These are phyloP conservation scores for Trametes hirsuta DNA, from an alignment of 1,284 basidiomycete genomes.

Conservation along the genomic window DNA sequence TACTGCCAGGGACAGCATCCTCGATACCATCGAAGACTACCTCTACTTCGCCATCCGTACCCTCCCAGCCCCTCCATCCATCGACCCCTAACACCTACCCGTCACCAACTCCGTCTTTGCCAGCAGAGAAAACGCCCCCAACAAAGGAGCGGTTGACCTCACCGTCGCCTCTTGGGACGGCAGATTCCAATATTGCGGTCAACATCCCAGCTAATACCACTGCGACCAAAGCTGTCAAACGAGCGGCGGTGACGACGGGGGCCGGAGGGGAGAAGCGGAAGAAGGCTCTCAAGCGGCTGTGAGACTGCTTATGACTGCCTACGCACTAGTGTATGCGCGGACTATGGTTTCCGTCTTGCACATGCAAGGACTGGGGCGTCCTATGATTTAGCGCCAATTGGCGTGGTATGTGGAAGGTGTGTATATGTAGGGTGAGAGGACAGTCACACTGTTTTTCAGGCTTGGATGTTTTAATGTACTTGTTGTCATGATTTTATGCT, in stretches of 20 bases:
- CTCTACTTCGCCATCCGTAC: slow-evolving; percentile 7
- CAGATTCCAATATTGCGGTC: slow-evolving; percentile 65
- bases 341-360: background rate
- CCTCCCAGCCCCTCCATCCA: slow-evolving; percentile 41
- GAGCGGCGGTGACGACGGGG: slow-evolving; percentile 56
- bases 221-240: slow-evolving; percentile 64
- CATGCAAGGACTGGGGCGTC: too few relatives aligned
- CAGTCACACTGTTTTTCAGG: background rate
- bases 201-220: slow-evolving; percentile 39
- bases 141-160: slow-evolving; percentile 62
- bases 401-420: background rate
- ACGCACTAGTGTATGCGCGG: background rate
- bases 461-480: slow-evolving; percentile 11
- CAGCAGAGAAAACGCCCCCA: slow-evolving; percentile 43
- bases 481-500: slow-evolving; percentile 20
- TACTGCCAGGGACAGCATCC: slow-evolving; percentile 17
- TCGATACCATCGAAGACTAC: slow-evolving; percentile 24
- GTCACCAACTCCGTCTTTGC: slow-evolving; percentile 39
- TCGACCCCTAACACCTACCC: slow-evolving; percentile 45
- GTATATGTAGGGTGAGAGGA: slow-evolving; percentile 10
- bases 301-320: slow-evolving; percentile 12
- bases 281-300: slow-evolving; percentile 82
- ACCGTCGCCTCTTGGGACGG: slow-evolving; percentile 65
- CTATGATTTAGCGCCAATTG: background rate
- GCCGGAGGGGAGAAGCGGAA: slow-evolving; percentile 77